Evolutionary conservation across 2,329 filamentous ascomycete genomes (phyloP).

Genomic region (Fusarium vanettenii): DNA sequence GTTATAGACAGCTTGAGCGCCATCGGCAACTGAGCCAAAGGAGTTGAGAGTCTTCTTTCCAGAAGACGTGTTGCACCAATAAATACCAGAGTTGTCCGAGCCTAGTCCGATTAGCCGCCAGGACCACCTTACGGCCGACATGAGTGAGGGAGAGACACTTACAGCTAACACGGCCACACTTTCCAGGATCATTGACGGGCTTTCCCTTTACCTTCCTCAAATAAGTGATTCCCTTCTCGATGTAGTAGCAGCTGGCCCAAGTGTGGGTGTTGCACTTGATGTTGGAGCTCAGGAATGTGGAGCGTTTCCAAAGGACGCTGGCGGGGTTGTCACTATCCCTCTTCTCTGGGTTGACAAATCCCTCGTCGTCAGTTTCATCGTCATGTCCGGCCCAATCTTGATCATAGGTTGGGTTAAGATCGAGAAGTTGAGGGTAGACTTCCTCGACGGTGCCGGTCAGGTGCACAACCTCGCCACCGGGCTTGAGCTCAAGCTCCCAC

Average conservation of each 20-base stretch:
- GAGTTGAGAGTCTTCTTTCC: not conserved
- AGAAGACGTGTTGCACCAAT: not conserved
- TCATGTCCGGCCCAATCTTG: not conserved
- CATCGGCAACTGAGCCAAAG: not conserved
- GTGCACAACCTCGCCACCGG: not conserved
- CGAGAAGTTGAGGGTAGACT: not conserved
- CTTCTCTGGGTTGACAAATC: not conserved
- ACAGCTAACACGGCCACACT: not conserved
- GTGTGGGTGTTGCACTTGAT: not conserved
- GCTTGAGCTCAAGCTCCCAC: not conserved
- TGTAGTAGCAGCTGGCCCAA: not conserved
- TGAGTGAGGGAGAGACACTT: not conserved
- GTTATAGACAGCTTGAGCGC: not conserved
- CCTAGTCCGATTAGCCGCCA: not conserved
- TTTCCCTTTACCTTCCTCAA: not conserved
- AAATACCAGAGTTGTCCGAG: not conserved
- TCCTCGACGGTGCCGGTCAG: not conserved
- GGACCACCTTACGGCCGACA: not conserved
- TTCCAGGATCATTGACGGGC: not conserved
- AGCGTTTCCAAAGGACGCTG: not conserved
- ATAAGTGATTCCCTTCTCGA: not conserved
- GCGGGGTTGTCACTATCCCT: not conserved
- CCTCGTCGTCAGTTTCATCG: not conserved
- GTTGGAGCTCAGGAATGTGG: not conserved
- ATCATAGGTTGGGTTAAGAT: not conserved